Conservation (phyloP, 1,139 yeast species). For the Lodderomyces margitis region DNA sequence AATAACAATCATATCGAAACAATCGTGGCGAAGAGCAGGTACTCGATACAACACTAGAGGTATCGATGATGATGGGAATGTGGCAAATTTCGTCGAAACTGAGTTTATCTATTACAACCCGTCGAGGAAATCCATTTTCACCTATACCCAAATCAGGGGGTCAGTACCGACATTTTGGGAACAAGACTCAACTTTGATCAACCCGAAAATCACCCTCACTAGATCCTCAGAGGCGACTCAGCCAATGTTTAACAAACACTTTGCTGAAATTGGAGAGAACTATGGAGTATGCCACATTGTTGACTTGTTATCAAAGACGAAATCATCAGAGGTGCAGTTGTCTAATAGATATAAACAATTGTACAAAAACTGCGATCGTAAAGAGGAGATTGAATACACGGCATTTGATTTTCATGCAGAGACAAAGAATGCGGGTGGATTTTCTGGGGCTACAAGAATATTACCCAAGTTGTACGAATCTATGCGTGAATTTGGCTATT, state of each 20-base stretch:
- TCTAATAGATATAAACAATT: conserved; percentile 67
- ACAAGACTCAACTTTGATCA: conserved; percentile 82
- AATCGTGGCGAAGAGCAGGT: conserved; percentile 95
- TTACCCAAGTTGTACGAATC: conserved; percentile 63
- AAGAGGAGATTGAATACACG: conserved; percentile 57
- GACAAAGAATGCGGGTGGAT: conserved; percentile 79
- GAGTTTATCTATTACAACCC: conserved; percentile 68
- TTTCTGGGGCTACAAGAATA: conserved; percentile 75
- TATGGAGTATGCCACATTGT: conserved; percentile 88
- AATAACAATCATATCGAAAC: conserved; percentile 83
- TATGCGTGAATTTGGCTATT: conserved; percentile 77
- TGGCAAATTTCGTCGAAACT: conserved; percentile 95
- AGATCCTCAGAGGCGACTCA: conserved; percentile 90
- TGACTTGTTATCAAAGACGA: conserved; percentile 72
- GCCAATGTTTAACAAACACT: conserved; percentile 83
- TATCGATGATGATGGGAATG: conserved; percentile 91
- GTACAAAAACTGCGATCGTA: conserved; percentile 38
- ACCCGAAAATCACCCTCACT: conserved; percentile 83
- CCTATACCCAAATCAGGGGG: conserved; percentile 88
- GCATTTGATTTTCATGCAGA: conserved; percentile 94
- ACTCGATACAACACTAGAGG: conserved; percentile 94
- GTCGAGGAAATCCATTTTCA: conserved; percentile 49
- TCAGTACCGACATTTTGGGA: conserved; percentile 98
- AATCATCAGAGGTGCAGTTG: conserved; percentile 72
- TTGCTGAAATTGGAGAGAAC: conserved; percentile 61